Base-by-base conservation (phyloP, 208 protist genomes). In the Acanthamoeba sp. region DNA sequence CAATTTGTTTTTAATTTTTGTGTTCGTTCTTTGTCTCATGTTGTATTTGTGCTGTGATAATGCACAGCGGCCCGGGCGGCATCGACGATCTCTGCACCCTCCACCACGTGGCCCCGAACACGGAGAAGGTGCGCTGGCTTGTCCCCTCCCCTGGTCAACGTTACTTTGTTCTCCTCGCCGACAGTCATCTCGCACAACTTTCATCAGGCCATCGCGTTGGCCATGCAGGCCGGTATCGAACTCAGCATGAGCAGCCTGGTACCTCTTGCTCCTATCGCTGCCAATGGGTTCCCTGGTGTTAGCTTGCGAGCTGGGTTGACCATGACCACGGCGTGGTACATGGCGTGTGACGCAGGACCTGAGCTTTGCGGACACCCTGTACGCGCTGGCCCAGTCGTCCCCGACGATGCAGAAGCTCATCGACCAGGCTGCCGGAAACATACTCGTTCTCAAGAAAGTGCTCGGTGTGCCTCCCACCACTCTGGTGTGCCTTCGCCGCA, bases 141-240 rank as follows among this genome's bases (percentile, higher is more conserved):
- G n/a, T n/a, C n/a, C n/a, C n/a, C n/a, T n/a, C n/a, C n/a, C n/a
- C 27, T 52, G 18, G 32, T 12, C 55, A 62, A 22, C n/a, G n/a
- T n/a, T n/a, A n/a, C n/a, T n/a, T n/a, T n/a, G n/a, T 57, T 87
- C 27, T 38, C 34, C 52, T 12, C 29, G 20, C 14, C 14, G 10
- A 76, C 29, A 76, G 12, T 78, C 7, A 40, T 9, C 20, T 12
- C n/a, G 7, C 12, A 82, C 22, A 57, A 38, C 32, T 22, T 9
- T 85, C 52, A 84, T 73, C 29, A 95, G 50, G 95, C 95, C 22
- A 76, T 95, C 29, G 18, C 66, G 6, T 40, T 94, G 38, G 95
- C 95, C 27, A 29, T 95, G 4, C 50, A 94, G 36, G 95, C 95
- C 24, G 95, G 95, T 82, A 78, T 96, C 14, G 95, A 96, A 50